These are phyloP conservation scores for Hypoxylon sp. DNA, from an alignment of 2,329 filamentous ascomycete species.

Conservation along the genomic window DNA sequence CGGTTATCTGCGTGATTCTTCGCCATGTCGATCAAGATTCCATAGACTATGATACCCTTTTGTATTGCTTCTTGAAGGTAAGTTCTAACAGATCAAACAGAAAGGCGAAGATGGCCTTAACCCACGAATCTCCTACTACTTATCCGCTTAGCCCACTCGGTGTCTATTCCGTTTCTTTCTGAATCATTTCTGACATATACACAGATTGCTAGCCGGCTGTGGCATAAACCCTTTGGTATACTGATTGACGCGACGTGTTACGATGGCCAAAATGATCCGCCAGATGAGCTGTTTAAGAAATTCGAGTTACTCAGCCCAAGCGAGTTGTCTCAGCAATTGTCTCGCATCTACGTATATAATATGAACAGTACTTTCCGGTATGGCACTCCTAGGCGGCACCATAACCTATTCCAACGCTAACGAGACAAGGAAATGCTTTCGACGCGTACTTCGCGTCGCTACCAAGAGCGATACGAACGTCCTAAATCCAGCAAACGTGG, in stretches of 20 bases:
- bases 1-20: constrained; percentile 73
- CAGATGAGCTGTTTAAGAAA: constrained; percentile 70
- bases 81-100: constrained; percentile 22
- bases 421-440: constrained; percentile 65
- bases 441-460: constrained; percentile 67
- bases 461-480: constrained; percentile 66
- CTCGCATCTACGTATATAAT: constrained; percentile 73
- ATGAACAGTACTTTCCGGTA: constrained; percentile 75
- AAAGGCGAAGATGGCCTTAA: neutral
- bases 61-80: constrained; percentile 74
- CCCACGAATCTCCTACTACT: neutral
- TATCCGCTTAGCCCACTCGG: neutral
- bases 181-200: constrained; percentile 23
- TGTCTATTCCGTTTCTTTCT: neutral
- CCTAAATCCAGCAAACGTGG: constrained; percentile 70
- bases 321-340: constrained; percentile 66
- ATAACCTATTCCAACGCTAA: constrained; percentile 20
- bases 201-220: constrained; percentile 72
- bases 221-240: constrained; percentile 73
- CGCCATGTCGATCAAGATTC: constrained; percentile 71
- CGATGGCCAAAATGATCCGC: constrained; percentile 70
- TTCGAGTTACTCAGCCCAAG: constrained; percentile 68
- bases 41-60: constrained; percentile 70
- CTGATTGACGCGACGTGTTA: constrained; percentile 76
- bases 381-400: constrained; percentile 22